Evolutionary conservation across 2,329 filamentous ascomycete species (phyloP).

Genomic region (Fusarium clavum): DNA sequence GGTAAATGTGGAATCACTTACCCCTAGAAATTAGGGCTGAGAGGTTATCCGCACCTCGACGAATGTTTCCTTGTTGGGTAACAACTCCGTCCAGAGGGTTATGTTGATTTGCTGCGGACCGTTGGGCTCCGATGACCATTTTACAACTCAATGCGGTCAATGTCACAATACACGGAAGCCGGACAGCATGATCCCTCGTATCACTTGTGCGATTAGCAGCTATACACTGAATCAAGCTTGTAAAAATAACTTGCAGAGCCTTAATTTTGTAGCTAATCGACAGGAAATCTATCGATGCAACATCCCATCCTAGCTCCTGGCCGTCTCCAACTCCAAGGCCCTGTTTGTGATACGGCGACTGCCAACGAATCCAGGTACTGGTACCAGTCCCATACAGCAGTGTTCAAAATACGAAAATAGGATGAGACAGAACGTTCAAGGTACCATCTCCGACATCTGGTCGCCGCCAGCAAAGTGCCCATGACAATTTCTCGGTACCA

Average conservation of each 20-base stretch:
- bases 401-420: neutral
- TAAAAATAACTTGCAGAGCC: neutral
- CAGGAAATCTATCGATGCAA: neutral
- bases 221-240: neutral
- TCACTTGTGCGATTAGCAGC: neutral
- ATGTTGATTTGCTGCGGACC: conserved; percentile 1
- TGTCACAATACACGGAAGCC: neutral
- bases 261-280: neutral
- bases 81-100: neutral
- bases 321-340: neutral
- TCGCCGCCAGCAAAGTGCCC: neutral
- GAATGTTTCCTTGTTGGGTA: neutral
- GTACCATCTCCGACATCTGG: neutral
- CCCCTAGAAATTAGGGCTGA: conserved; percentile 18
- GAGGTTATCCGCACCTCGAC: neutral
- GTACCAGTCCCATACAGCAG: neutral
- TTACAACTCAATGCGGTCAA: neutral
- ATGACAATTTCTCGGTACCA: neutral
- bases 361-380: fast-evolving
- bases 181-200: neutral
- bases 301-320: neutral
- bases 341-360: neutral
- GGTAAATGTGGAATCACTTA: neutral
- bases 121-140: neutral
- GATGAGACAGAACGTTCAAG: neutral